A percentile compares a stretch with the other conserved stretches of the same genome.
phyloP scores from a whole-genome alignment of 2,329 filamentous ascomycete genomes.

The Calonectria pseudoturangicola region DNA sequence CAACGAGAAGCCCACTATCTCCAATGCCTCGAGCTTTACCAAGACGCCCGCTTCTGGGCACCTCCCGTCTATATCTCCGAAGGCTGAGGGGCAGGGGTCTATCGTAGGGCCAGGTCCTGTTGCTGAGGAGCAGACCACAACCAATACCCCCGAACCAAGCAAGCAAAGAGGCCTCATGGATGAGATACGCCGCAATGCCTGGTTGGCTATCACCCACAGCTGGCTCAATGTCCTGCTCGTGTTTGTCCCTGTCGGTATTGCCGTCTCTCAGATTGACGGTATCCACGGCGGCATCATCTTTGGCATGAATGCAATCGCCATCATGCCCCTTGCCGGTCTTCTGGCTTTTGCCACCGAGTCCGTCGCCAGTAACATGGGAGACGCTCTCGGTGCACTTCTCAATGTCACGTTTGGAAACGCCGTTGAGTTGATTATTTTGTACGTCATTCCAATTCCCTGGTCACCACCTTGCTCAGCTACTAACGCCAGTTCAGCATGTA shows the following conservation, averaged over 20 bases:
- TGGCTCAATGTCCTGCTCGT: conserved; percentile 86
- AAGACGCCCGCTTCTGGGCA: conserved; percentile 52
- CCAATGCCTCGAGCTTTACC: conserved; percentile 50
- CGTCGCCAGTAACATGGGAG: conserved; percentile 82
- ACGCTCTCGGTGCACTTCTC: conserved; percentile 82
- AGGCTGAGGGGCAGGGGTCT: conserved; percentile 74
- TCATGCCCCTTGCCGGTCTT: conserved; percentile 83
- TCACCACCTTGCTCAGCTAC: background rate
- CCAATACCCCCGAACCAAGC: conserved; percentile 54
- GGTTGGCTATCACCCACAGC: conserved; percentile 80
- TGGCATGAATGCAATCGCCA: conserved; percentile 84
- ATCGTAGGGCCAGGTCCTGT: conserved; percentile 64
- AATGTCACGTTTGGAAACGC: conserved; percentile 88
- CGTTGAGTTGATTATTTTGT: conserved; percentile 87
- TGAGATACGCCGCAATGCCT: conserved; percentile 70
- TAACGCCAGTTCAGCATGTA: conserved; percentile 69
- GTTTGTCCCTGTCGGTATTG: conserved; percentile 87
- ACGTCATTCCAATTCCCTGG: conserved; percentile 48
- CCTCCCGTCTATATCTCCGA: conserved; percentile 64
- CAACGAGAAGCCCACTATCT: conserved; percentile 44
- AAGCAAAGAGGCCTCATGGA: conserved; percentile 63
- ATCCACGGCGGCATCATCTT: conserved; percentile 79
- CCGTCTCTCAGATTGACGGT: conserved; percentile 72
- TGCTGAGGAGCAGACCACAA: conserved; percentile 51
- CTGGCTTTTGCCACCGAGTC: conserved; percentile 85